Conservation (phyloP, 164 flowering plant genomes). For the Vitis cinerea region DNA sequence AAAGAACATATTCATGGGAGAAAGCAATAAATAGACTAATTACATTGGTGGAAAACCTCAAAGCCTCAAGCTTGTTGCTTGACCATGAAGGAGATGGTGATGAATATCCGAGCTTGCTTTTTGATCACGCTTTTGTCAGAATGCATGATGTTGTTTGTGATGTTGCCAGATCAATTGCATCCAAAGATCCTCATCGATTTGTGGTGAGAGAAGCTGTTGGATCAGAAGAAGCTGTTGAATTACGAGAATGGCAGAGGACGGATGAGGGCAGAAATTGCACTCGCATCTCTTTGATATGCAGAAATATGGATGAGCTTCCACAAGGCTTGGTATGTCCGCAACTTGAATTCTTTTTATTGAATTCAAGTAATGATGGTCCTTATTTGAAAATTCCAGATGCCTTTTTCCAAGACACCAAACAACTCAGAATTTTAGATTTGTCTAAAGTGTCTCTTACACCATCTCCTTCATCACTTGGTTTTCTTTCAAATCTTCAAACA, state of each 20-base stretch:
- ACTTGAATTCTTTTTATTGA: neutral
- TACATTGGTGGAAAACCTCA: neutral
- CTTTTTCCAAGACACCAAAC: no score
- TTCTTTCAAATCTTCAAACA: neutral
- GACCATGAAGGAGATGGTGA: neutral
- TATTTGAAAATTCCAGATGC: neutral
- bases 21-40: neutral
- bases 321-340: neutral
- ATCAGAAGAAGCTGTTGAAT: neutral
- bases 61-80: neutral
- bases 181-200: neutral
- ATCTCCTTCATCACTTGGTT: neutral
- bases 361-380: neutral
- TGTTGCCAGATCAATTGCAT: neutral
- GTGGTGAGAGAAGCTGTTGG: neutral
- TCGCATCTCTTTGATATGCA: neutral
- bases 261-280: neutral
- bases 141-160: no score
- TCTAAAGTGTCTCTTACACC: neutral
- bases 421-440: neutral
- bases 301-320: neutral
- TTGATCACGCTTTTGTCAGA: neutral
- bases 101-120: accelerated
- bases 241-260: neutral
- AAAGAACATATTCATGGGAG: neutral